phyloP scores from a whole-genome alignment of 163 green algal species.

The Trebouxia gelatinosa region DNA sequence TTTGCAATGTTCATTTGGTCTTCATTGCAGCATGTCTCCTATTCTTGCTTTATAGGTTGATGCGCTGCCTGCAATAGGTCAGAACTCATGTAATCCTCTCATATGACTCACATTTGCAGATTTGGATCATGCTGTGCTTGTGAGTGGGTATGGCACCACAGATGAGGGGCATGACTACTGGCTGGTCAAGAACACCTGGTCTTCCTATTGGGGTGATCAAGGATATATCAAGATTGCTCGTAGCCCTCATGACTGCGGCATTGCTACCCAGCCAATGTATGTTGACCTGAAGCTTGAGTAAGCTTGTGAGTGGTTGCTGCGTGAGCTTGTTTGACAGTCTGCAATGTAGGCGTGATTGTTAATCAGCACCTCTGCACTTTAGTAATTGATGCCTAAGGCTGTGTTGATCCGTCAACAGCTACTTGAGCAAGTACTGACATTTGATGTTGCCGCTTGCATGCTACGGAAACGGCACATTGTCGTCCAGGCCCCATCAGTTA shows the following conservation, averaged over 20 bases:
- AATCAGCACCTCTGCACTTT: no score
- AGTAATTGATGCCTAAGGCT: no score
- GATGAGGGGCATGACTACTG: slow-evolving; percentile 60
- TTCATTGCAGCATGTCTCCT: neutral
- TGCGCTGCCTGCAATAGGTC: neutral
- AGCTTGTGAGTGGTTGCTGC: no score
- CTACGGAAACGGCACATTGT: no score
- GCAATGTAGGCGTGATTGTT: no score
- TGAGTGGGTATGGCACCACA: slow-evolving; percentile 51
- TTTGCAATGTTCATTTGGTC: neutral
- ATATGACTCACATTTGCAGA: slow-evolving; percentile 18
- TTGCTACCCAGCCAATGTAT: slow-evolving; percentile 54
- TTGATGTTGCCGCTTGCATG: no score
- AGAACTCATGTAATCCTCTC: neutral
- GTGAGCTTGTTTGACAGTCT: no score
- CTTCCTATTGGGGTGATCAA: slow-evolving; percentile 44
- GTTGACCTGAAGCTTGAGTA: slow-evolving; percentile 38
- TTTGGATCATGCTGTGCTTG: slow-evolving; percentile 62
- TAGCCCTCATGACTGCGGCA: slow-evolving; percentile 54
- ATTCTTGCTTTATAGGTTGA: neutral
- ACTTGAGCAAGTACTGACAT: no score
- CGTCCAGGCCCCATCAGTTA: no score
- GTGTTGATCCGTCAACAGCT: no score
- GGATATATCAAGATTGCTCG: slow-evolving; percentile 57
- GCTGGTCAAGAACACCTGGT: slow-evolving; percentile 57